Evolutionary conservation across 805 yeast genomes (phyloP).

Genomic region (Lachancea waltii): DNA sequence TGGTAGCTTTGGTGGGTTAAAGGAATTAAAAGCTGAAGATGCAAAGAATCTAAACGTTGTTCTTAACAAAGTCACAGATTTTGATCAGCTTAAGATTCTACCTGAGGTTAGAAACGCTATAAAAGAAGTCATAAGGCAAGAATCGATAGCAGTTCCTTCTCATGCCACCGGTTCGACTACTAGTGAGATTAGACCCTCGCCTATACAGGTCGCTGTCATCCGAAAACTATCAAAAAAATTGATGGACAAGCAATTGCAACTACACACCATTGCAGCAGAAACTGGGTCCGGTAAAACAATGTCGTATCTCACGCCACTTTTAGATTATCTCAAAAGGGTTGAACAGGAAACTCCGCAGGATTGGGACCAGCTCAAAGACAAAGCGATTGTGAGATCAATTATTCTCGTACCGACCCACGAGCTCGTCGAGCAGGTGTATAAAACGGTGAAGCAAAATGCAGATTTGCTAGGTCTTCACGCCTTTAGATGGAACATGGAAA

Average conservation of each 20-base stretch:
- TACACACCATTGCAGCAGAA: conserved; percentile 85
- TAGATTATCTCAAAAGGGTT: conserved; percentile 60
- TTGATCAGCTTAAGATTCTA: conserved; percentile 59
- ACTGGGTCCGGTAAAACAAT: conserved; percentile 97
- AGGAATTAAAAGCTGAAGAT: conserved; percentile 34
- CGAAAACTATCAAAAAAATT: conserved; percentile 30
- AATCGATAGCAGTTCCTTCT: conserved; percentile 33
- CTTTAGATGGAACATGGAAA: conserved; percentile 58
- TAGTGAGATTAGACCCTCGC: conserved; percentile 48
- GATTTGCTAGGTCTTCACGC: conserved; percentile 38
- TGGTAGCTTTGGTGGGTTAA: conserved; percentile 46
- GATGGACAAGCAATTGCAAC: conserved; percentile 40
- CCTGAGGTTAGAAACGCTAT: conserved; percentile 62
- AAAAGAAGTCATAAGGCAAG: conserved; percentile 44
- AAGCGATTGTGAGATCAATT: conserved; percentile 55
- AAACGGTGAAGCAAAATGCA: conserved; percentile 32
- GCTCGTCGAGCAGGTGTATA: conserved; percentile 71
- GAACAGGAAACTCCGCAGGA: conserved; percentile 36
- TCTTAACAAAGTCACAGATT: conserved; percentile 50
- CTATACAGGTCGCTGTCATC: conserved; percentile 76
- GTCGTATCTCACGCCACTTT: conserved; percentile 75
- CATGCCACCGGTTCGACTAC: conserved; percentile 2
- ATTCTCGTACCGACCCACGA: conserved; percentile 89
- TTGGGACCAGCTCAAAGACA: conserved; percentile 32
- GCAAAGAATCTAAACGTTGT: conserved; percentile 35